Base-by-base conservation (phyloP, 2,329 filamentous ascomycete genomes). In the Lizonia empirigonia region DNA sequence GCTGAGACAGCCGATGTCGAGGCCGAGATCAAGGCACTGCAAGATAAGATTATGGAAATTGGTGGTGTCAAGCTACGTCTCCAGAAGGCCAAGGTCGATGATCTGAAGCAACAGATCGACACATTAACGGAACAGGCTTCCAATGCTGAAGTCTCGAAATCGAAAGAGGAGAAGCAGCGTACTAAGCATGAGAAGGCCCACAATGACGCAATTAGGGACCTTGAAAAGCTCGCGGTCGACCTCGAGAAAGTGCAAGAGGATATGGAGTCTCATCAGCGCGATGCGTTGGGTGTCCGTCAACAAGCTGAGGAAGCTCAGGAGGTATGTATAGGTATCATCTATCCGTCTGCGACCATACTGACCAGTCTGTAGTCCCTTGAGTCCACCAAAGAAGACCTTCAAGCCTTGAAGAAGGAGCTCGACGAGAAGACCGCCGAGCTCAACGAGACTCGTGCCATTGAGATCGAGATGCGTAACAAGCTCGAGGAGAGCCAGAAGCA, bases 381-480 rank as follows among this genome's bases (percentile, higher is more conserved):
- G 19, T 79, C 83, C 24, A 96, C 90, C 77, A 95, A 91, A 74
- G 84, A 88, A 60, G 89, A 94, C 69, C 82, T 99, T 3, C 82
- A 86, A 37, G 79, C 83, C 8, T 74, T 97, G 48, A 99, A 97
- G 76, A 78, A 83, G 4, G 90, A 96, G 64, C 81, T 97, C 9
- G 93, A 99, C 60, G 86, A 89, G 63, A 96, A 92, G 74, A 15
- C 80, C 59, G 0, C 80, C 78, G 15, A 81, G 68, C 79, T 70
- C 81, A 50, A 72, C 75, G 65, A 75, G 81, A 53, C 80, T 73
- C 1, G 80, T 79, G 3, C 80, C 79, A 6, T 88, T 3, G 94
- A 99, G 73, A 97, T 99, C 55, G 94, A 99, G 74, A 97, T 97
- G 91, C 89, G 90, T 57, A 97, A 97, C 76, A 96, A 96, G 77